Percentiles rank a stretch among this genome's conserved stretches.
Conservation (phyloP, 2,329 filamentous ascomycete genomes). For the Microdochium nivale region DNA sequence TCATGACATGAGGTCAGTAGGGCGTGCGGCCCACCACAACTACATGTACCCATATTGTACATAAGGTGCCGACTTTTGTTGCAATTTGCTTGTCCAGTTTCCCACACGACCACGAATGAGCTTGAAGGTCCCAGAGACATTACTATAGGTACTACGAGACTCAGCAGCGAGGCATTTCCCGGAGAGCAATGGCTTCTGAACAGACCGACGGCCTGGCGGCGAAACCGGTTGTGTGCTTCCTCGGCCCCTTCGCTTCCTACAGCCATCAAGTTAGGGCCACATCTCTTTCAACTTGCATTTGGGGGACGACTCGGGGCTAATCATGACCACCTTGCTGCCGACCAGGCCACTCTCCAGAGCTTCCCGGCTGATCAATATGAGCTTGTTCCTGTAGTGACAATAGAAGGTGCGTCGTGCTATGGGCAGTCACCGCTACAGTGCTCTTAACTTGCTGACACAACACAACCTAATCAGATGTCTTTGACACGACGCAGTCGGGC, state of each 20-base stretch:
- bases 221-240: slow-evolving; percentile 36
- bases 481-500: slow-evolving; percentile 64
- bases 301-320: background rate
- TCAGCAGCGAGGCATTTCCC: background rate
- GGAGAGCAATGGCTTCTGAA: slow-evolving; percentile 1
- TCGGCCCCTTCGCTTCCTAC: slow-evolving; percentile 41
- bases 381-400: slow-evolving; percentile 41
- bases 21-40: too few species aligned
- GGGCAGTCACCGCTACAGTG: too few species aligned
- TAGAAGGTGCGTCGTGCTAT: slow-evolving; percentile 31
- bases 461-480: slow-evolving; percentile 55
- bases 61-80: too few species aligned
- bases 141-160: too few species aligned
- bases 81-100: too few species aligned
- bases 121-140: too few species aligned
- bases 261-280: slow-evolving; percentile 36
- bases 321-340: background rate
- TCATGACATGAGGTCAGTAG: too few species aligned
- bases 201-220: background rate
- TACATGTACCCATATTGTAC: too few species aligned
- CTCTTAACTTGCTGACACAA: background rate
- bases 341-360: slow-evolving; percentile 34
- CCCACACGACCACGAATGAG: too few species aligned
- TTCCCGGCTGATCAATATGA: slow-evolving; percentile 40
- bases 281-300: background rate